These are phyloP conservation scores for Colletotrichum shisoi DNA, from an alignment of 2,329 filamentous ascomycete species.

Conservation along the genomic window DNA sequence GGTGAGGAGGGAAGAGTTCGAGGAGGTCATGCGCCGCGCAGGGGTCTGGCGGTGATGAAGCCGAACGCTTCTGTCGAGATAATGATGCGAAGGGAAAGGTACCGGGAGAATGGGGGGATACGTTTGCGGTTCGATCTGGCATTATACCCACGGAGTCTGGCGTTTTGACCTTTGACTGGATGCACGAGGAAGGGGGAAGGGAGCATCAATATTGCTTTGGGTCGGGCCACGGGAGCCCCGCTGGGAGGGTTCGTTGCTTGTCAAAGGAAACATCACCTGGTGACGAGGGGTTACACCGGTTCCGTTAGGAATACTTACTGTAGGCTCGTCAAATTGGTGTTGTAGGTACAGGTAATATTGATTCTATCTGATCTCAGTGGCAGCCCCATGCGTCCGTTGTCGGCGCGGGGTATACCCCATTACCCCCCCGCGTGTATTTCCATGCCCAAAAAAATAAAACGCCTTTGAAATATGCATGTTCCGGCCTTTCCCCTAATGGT, in stretches of 20 bases:
- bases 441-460: slow-evolving; percentile 33
- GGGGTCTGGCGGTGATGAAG: slow-evolving; percentile 75
- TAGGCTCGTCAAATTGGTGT: slow-evolving; percentile 5
- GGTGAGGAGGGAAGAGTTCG: slow-evolving; percentile 82
- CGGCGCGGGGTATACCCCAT: slow-evolving; percentile 1
- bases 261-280: background rate
- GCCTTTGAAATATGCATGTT: slow-evolving; percentile 36
- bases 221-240: background rate
- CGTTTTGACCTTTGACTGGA: slow-evolving; percentile 4
- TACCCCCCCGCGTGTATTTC: slow-evolving; percentile 19
- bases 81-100: background rate
- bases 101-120: background rate
- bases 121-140: slow-evolving; percentile 16
- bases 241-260: background rate
- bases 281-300: background rate
- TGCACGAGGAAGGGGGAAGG: background rate
- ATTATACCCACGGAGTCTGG: slow-evolving; percentile 33
- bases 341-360: slow-evolving; percentile 14
- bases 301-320: background rate
- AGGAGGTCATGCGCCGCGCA: slow-evolving; percentile 82
- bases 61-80: background rate
- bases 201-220: background rate
- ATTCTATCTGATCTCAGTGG: slow-evolving; percentile 34
- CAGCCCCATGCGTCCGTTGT: slow-evolving; percentile 12
- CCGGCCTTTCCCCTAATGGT: slow-evolving; percentile 23